Evolutionary conservation across 306 rosid species (phyloP), one percentile per base, ranked within the genome.

Genomic region (Dryas alaskensis): DNA sequence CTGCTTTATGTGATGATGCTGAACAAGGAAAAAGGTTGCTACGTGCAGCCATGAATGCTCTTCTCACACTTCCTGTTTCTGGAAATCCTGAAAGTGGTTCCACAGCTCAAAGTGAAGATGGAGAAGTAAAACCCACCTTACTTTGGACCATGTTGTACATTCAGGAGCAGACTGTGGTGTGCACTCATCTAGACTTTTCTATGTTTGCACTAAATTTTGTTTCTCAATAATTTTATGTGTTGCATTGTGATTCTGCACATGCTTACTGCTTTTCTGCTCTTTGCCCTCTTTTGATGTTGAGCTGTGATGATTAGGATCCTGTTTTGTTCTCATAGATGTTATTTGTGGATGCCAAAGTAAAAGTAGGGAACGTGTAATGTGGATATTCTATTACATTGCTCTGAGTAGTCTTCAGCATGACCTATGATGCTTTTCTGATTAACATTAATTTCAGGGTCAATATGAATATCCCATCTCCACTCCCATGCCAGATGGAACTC

Each of bases 121-220:
- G 79, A 49, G 70, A 75, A 55, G 87, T n/a, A 74, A 86, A 87
- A 73, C 89, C 90, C 22, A 52, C 60, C 46, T 81, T 90, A 76
- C 87, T 94, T 69, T 94, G 99, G 99, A 88, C 89, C 43, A 87
- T 87, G 44, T 49, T 74, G 72, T 94, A 88, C 87, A 80, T 89
- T 82, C 99, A 94, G 86, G 93, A 88, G 73, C 72, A 81, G 60
- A 81, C 84, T 50, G 72, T 0, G 88, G 96, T 89, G 14, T 72
- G 89, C 75, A 77, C 83, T 81, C 55, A 31, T 76, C 76, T 70
- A 58, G 75, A 37, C 60, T 55, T 52, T 51, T 69, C 46, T 11
- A 27, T 42, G 58, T 55, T 31, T 7, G 65, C 8, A 4, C 16
- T 31, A 12, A 50, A 73, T 37, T 59, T 68, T 65, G 78, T 58